Evolutionary conservation across 2,329 filamentous ascomycete genomes (phyloP).

Genomic region (Stemphylium beticola): DNA sequence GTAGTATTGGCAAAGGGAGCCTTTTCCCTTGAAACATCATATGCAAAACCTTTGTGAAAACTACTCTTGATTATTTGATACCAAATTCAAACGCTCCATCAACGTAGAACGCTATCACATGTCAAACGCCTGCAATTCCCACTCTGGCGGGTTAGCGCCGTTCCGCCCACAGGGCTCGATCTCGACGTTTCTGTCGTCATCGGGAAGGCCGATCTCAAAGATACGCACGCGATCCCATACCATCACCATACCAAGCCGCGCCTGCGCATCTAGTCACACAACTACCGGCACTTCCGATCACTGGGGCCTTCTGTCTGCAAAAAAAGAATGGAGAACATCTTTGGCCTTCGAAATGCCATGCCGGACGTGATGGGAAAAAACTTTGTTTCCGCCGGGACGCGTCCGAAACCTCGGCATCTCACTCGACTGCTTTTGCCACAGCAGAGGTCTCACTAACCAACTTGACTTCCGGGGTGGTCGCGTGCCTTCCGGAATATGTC

Average conservation of each 20-base stretch:
- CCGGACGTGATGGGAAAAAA: not conserved
- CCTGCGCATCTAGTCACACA: not conserved
- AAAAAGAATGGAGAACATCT: not conserved
- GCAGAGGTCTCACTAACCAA: slow-evolving; percentile 23
- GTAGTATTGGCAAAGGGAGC: too few species aligned
- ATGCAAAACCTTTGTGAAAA: too few species aligned
- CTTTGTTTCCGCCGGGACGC: slow-evolving; percentile 17
- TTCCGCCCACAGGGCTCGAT: not conserved
- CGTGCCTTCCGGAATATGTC: slow-evolving; percentile 28
- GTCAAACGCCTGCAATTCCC: not conserved
- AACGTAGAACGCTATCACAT: not conserved
- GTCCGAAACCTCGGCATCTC: slow-evolving; percentile 26
- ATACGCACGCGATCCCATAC: not conserved
- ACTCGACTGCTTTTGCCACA: slow-evolving; percentile 20
- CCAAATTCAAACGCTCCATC: not conserved
- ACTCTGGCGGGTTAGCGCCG: slow-evolving; percentile 1
- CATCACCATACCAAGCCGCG: not conserved
- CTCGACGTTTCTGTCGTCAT: slow-evolving; percentile 7
- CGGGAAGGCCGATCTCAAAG: not conserved
- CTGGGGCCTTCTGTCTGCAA: not conserved
- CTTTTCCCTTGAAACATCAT: too few species aligned
- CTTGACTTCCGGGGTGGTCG: slow-evolving; percentile 24
- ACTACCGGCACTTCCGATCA: not conserved
- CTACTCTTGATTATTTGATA: too few species aligned
- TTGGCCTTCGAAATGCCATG: not conserved